Evolutionary conservation across 2,329 filamentous ascomycete genomes (phyloP), one percentile per base, ranked within the genome.

Genomic region (Clarireedia homoeocarpa): DNA sequence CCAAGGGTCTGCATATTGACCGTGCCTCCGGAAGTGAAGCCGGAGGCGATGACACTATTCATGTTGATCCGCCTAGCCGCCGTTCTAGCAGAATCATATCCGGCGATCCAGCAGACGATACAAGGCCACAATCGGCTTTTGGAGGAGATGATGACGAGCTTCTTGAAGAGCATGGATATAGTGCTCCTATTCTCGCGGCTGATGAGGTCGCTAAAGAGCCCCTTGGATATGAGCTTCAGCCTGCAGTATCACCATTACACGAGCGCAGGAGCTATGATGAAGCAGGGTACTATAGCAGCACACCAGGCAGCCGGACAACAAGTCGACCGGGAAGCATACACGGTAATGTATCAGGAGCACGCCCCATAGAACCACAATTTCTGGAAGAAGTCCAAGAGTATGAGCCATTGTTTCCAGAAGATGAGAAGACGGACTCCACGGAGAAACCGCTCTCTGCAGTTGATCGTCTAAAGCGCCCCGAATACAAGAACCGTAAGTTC

Each of bases 341-440:
- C 67, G 82, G 79, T 61, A 76, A 74, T 47, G 72, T 78, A 6
- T 75, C 78, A 15, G 73, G 74, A 54, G 76, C 66, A 40, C 59
- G 61, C 15, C 40, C 61, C 30, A 69, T 85, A 71, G 73, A 74
- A 66, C 73, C 82, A 45, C 91, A 86, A 3, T 89, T 88, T 5
- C 74, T 95, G 7, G 90, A 95, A 65, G 87, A 95, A 66, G 88
- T 95, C 5, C 86, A 91, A 65, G 91, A 97, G 70, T 97, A 97
- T 66, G 92, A 97, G 70, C 94, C 94, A 1, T 75, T 99, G 3
- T 99, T 99, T 72, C 85, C 89, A 0, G 91, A 94, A 56, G 88
- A 91, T 15, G 78, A 80, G 3, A 80, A 83, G 55, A 73, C 78
- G 26, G 62, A 69, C 20, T 62, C 65, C 17, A 71, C 73, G 44